Conservation (phyloP, 495 filamentous ascomycete species). For the Lasiosphaeris hirsuta region DNA sequence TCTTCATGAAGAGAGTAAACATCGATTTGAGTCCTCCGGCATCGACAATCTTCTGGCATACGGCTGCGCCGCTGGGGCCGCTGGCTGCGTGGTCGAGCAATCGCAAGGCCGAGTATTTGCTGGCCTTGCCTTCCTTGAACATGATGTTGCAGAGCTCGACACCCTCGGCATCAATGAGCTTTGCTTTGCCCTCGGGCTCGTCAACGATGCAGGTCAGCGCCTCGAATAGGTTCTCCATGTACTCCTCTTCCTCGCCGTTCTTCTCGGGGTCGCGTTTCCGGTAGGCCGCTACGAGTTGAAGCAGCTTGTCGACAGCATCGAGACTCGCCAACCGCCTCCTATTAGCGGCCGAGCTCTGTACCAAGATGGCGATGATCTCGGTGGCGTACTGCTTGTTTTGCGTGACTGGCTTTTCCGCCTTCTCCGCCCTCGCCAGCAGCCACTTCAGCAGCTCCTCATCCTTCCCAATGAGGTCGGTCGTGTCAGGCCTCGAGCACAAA, state of each 20-base stretch:
- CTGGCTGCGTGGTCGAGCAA: conserved; percentile 80
- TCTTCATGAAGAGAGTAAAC: conserved; percentile 90
- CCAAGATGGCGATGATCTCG: conserved; percentile 83
- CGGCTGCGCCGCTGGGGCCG: conserved; percentile 49
- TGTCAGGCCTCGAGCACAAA: conserved; percentile 64
- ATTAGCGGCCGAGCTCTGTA: conserved; percentile 60
- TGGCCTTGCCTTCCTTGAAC: conserved; percentile 59
- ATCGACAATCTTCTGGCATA: conserved; percentile 76
- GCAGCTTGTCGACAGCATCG: conserved; percentile 73
- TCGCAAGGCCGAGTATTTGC: conserved; percentile 70
- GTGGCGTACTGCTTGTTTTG: conserved; percentile 98
- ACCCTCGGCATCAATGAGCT: conserved; percentile 87
- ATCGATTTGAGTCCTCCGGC: conserved; percentile 79
- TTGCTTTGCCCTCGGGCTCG: conserved; percentile 68
- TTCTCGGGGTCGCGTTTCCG: conserved; percentile 83
- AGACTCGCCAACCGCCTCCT: conserved; percentile 58
- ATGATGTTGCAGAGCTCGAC: conserved; percentile 90
- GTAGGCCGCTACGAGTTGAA: conserved; percentile 85
- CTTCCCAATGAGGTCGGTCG: conserved; percentile 63
- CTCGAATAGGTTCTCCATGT: conserved; percentile 89
- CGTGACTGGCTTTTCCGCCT: conserved; percentile 38
- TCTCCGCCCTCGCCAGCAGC: conserved; percentile 61
- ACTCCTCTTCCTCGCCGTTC: conserved; percentile 89
- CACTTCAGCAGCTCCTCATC: conserved; percentile 67
- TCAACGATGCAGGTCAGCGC: conserved; percentile 75